Base-by-base conservation (phyloP, 345 rosid genomes). In the Bruguiera gymnorhiza region DNA sequence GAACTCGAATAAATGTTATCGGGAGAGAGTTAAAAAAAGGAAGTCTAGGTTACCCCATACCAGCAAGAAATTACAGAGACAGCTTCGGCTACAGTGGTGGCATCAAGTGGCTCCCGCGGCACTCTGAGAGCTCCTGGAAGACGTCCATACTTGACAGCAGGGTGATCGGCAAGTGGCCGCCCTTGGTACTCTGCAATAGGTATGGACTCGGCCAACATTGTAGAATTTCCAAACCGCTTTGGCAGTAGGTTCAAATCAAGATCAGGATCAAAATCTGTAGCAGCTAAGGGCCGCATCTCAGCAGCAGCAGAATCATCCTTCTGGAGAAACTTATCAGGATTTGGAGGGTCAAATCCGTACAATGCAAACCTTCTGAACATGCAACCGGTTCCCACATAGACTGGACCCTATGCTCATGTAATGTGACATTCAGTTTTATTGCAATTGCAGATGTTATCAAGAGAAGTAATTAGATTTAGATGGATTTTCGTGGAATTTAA, bases 51-150 rank as follows among this genome's bases (percentile, higher is more conserved):
- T 6, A 18, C 30, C 6, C 1, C 20, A 39, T 80, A 89, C 99
- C 99, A 95, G 74, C 99, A 92, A 62, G 97, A 90, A 74, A 95
- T 95, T 55, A 87, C 97, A 13, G 99, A 89, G 34, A 95, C 94
- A 2, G 96, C 85, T 76, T 95, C 98, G 19, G 96, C 99, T 0
- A 95, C 93, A 0, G 92, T 86, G 19, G 91, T 71, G 9, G 98
- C 96, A 75, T 90, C 98, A 59, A 95, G 97, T 0, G 97, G 97
- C 46, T 95, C 97, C 0, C 96, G 85, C 0, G 98, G 97, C 26
- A 65, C 80, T 68, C 97, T 79, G 37, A 95, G 84, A 70, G 83
- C 89, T 11, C 99, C 98, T 0, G 97, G 94, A 31, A 96, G 94
- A 26, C 97, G 90, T 30, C 99, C 99, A 29, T 80, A 90, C 71